Conservation (phyloP, 2,329 filamentous ascomycete species). For the Blastomyces parvus region DNA sequence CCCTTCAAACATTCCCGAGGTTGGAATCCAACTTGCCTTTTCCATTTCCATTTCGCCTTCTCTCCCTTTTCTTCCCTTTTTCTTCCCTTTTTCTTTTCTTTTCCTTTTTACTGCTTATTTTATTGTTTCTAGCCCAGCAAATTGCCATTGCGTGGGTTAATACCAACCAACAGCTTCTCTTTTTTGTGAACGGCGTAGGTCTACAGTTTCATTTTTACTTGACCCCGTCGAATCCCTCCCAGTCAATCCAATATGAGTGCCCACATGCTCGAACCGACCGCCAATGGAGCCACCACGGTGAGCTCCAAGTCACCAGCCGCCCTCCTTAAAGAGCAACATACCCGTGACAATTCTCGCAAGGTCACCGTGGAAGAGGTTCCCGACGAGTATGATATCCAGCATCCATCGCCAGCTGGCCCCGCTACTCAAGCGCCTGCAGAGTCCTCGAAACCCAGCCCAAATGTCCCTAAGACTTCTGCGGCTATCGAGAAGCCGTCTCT, state of each 20-base stretch:
- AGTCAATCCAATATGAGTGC: neutral
- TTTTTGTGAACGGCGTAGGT: neutral
- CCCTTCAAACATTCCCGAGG: neutral
- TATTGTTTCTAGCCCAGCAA: neutral
- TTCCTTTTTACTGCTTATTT: too few relatives aligned
- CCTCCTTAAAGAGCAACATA: constrained; percentile 45
- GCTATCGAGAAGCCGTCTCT: constrained; percentile 47
- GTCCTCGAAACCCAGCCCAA: constrained; percentile 17
- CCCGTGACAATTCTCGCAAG: constrained; percentile 45
- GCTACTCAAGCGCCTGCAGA: constrained; percentile 21
- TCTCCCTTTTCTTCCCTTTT: neutral
- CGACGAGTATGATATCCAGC: constrained; percentile 64
- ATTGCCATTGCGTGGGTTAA: neutral
- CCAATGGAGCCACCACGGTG: constrained; percentile 5
- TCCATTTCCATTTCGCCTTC: too few relatives aligned
- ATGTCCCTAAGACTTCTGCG: constrained; percentile 37
- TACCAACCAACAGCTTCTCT: neutral
- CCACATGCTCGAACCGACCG: neutral
- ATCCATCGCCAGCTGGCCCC: constrained; percentile 41
- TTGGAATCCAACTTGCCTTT: neutral
- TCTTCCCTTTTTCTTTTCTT: too few relatives aligned
- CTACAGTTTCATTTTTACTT: neutral
- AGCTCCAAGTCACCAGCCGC: constrained; percentile 40
- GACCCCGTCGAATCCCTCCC: neutral
- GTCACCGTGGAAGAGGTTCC: constrained; percentile 69